Conservation (phyloP, 371 early-diverging fungal species). For the Lichtheimia ornata region DNA sequence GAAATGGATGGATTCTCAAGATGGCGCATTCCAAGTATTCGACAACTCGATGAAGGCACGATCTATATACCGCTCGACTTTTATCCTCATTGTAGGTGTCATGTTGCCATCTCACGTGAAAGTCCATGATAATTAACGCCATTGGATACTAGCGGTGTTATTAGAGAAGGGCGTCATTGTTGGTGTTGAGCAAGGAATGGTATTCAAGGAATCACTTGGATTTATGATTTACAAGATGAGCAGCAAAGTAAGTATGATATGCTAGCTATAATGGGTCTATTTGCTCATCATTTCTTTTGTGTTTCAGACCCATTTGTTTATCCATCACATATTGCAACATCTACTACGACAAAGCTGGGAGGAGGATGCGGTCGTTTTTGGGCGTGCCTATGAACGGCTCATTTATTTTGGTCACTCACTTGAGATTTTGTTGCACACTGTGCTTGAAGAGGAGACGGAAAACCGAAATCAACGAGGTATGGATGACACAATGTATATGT, state of each 20-base stretch:
- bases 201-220: constrained; percentile 54
- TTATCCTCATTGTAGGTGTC: constrained; percentile 72
- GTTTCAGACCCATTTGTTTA: constrained; percentile 77
- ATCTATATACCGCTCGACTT: constrained; percentile 73
- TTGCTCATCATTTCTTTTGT: not conserved
- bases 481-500: not conserved
- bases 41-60: constrained; percentile 28
- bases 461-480: constrained; percentile 13
- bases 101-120: not conserved
- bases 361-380: constrained; percentile 67
- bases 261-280: not conserved
- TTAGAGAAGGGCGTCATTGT: constrained; percentile 76
- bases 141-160: constrained; percentile 58
- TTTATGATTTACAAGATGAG: constrained; percentile 67
- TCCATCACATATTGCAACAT: constrained; percentile 71
- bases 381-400: constrained; percentile 62
- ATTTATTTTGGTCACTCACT: constrained; percentile 85
- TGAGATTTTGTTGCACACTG: constrained; percentile 83
- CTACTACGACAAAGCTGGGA: constrained; percentile 54
- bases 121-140: too few species aligned
- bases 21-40: constrained; percentile 46
- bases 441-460: constrained; percentile 78
- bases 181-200: constrained; percentile 76
- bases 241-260: constrained; percentile 57
- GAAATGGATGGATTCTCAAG: constrained; percentile 27